Evolutionary conservation across 2,329 filamentous ascomycete genomes (phyloP).

Genomic region (Aspergillus luchuensis): DNA sequence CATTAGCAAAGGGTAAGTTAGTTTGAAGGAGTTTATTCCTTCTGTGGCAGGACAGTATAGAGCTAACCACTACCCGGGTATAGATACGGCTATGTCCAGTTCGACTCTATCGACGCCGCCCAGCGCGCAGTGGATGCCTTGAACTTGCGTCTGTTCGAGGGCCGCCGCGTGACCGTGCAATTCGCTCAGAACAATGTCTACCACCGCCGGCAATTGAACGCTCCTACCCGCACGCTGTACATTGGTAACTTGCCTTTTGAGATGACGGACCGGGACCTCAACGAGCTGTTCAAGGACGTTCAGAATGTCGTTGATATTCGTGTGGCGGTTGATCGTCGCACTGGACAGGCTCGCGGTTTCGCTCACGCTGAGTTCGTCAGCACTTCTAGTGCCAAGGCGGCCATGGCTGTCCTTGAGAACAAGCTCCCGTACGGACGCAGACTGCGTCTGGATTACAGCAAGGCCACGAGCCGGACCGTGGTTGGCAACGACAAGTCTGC

Average conservation of each 20-base stretch:
- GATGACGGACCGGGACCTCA: slow-evolving; percentile 80
- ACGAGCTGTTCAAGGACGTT: slow-evolving; percentile 72
- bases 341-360: slow-evolving; percentile 80
- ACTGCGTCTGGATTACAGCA: slow-evolving; percentile 67
- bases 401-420: slow-evolving; percentile 56
- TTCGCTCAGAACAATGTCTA: slow-evolving; percentile 49
- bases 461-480: slow-evolving; percentile 10
- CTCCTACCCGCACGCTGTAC: slow-evolving; percentile 69
- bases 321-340: slow-evolving; percentile 78
- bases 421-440: slow-evolving; percentile 66
- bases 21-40: no score
- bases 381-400: slow-evolving; percentile 64
- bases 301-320: slow-evolving; percentile 73
- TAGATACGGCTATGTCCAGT: slow-evolving; percentile 69
- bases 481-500: neutral
- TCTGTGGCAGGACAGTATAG: no score
- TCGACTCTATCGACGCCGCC: slow-evolving; percentile 56
- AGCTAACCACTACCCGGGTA: slow-evolving; percentile 10
- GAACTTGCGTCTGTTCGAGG: slow-evolving; percentile 63
- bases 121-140: slow-evolving; percentile 58
- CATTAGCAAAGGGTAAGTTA: slow-evolving; percentile 67
- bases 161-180: slow-evolving; percentile 65
- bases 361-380: slow-evolving; percentile 79
- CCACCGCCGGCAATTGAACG: slow-evolving; percentile 28
- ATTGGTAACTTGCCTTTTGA: slow-evolving; percentile 86